phyloP scores from a whole-genome alignment of 176 grass and related monocot species.

The Tillandsia leiboldiana region DNA sequence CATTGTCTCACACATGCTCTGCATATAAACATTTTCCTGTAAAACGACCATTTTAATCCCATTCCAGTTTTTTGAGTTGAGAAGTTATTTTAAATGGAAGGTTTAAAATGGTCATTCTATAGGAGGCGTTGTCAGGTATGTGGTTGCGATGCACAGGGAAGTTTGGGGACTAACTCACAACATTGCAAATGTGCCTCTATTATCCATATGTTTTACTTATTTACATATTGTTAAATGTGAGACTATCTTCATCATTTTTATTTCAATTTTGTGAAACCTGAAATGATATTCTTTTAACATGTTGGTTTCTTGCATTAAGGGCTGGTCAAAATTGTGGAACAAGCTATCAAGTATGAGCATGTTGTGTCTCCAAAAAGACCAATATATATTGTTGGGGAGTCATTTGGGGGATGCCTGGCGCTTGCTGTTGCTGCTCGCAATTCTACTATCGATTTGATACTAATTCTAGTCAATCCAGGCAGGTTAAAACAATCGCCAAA shows the following conservation, averaged over 20 bases:
- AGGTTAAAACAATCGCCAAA: slow-evolving; percentile 33
- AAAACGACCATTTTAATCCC: too few species aligned
- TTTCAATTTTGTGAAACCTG: too few species aligned
- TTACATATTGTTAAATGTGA: not conserved
- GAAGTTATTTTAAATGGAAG: too few species aligned
- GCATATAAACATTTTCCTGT: too few species aligned
- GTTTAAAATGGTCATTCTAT: too few species aligned
- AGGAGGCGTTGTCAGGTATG: too few species aligned
- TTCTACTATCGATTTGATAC: slow-evolving; percentile 53
- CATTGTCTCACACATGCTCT: too few species aligned
- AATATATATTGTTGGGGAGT: slow-evolving; percentile 70
- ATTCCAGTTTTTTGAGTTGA: too few species aligned
- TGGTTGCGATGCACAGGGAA: too few species aligned
- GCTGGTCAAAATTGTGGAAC: slow-evolving; percentile 42
- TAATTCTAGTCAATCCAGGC: slow-evolving; percentile 90
- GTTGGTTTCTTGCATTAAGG: slow-evolving; percentile 26
- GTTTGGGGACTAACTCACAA: too few species aligned
- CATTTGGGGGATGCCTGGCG: slow-evolving; percentile 70
- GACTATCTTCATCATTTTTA: too few species aligned
- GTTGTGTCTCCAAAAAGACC: slow-evolving; percentile 40
- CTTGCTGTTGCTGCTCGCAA: slow-evolving; percentile 67
- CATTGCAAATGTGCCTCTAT: too few species aligned
- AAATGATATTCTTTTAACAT: slow-evolving; percentile 9
- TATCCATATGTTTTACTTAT: not conserved
- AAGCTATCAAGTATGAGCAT: slow-evolving; percentile 50